Conservation (phyloP, 345 rosid genomes). For the Eucalyptus leucophloia region DNA sequence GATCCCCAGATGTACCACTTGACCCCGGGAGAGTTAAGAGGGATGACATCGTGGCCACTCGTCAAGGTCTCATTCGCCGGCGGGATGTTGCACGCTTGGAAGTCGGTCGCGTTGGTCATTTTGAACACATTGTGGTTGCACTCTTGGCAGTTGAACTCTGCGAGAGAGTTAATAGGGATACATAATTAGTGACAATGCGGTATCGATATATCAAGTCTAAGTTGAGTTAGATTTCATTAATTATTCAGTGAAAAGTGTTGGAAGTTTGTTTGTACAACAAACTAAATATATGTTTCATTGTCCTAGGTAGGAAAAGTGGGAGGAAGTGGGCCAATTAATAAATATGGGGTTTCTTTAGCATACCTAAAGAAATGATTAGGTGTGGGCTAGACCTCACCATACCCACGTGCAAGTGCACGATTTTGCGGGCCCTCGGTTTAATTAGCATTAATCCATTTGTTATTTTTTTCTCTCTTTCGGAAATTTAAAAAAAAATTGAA, state of each 20-base stretch:
- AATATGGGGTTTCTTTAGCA: no score
- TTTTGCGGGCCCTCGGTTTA: no score
- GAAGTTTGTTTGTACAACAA: no score
- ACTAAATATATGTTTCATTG: no score
- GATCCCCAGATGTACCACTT: conserved; percentile 39
- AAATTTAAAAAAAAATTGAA: no score
- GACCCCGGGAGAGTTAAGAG: conserved; percentile 7
- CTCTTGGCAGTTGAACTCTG: conserved; percentile 17
- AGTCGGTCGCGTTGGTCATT: conserved; percentile 3
- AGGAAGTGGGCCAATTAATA: no score
- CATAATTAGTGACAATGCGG: neutral
- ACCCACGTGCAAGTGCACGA: no score
- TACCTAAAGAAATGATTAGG: no score
- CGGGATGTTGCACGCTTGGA: conserved; percentile 10
- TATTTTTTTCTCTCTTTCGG: no score
- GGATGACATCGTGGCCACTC: conserved; percentile 18
- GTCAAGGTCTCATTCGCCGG: neutral
- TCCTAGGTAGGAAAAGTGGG: no score
- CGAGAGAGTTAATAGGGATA: neutral
- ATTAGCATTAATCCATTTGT: no score
- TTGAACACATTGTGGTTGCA: conserved; percentile 17
- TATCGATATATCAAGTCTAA: neutral
- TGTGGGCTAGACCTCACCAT: no score
- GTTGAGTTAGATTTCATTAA: neutral
- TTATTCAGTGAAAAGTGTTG: neutral